Evolutionary conservation across 2,329 filamentous ascomycete species (phyloP).

Genomic region (Claviceps lovelessii): DNA sequence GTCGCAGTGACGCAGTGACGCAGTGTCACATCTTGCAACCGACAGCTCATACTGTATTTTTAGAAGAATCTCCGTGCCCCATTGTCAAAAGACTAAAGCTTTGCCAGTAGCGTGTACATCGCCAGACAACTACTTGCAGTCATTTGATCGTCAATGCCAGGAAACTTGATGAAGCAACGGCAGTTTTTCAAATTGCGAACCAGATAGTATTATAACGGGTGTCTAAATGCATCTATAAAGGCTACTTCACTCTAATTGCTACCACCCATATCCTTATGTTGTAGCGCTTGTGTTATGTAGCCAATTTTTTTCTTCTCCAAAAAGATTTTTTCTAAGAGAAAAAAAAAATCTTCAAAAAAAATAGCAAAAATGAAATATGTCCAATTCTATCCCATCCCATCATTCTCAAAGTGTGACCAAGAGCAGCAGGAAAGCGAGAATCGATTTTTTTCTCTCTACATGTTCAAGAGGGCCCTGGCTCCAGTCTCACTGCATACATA

Average conservation of each 20-base stretch:
- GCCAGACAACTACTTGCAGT: background rate
- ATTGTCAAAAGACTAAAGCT: background rate
- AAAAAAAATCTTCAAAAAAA: background rate
- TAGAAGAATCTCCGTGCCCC: background rate
- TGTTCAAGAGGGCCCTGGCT: constrained; percentile 53
- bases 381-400: background rate
- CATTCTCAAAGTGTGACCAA: too few species aligned
- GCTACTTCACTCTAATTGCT: background rate
- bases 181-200: background rate
- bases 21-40: background rate
- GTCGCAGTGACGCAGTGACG: too few species aligned
- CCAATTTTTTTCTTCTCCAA: background rate
- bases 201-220: background rate
- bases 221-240: background rate
- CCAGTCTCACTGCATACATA: constrained; percentile 92
- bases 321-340: background rate
- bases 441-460: background rate
- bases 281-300: background rate
- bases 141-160: background rate
- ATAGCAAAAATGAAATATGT: background rate
- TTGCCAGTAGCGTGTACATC: background rate
- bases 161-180: background rate
- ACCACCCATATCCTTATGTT: background rate
- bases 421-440: background rate
- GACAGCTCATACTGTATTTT: background rate